A percentile compares a stretch with the other conserved stretches of the same genome.
These are phyloP conservation scores for Candida insectorum DNA, from an alignment of 805 yeast genomes.

Conservation along the genomic window DNA sequence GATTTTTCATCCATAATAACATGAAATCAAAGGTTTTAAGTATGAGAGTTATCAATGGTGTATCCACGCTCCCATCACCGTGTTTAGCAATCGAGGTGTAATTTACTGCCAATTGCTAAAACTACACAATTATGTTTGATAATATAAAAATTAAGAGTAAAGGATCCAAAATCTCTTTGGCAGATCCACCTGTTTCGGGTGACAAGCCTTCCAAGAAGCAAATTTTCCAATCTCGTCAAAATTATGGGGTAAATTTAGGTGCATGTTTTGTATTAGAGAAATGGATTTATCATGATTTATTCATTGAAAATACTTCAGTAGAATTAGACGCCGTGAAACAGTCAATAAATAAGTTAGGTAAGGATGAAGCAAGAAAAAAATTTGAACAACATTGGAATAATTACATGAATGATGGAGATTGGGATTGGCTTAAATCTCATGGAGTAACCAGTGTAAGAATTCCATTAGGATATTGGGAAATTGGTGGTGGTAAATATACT, in stretches of 20 bases:
- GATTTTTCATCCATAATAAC: too few relatives aligned
- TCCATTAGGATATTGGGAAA: constrained; percentile 90
- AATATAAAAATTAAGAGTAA: constrained; percentile 31
- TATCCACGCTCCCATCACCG: too few relatives aligned
- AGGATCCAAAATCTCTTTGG: constrained; percentile 10
- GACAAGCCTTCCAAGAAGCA: constrained; percentile 39
- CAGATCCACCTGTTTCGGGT: constrained; percentile 22
- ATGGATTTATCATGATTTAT: constrained; percentile 67
- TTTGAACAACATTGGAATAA: constrained; percentile 64
- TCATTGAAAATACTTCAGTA: constrained; percentile 50
- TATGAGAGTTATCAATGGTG: too few relatives aligned
- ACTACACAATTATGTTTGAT: constrained; percentile 21
- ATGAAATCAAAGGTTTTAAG: too few relatives aligned
- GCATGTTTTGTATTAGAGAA: constrained; percentile 75
- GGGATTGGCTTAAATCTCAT: constrained; percentile 65
- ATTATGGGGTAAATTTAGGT: constrained; percentile 86
- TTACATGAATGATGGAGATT: constrained; percentile 67
- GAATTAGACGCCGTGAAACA: constrained; percentile 73
- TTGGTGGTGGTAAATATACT: constrained; percentile 59
- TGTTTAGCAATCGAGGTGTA: too few relatives aligned
- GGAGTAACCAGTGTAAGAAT: constrained; percentile 81
- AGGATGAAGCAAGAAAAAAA: constrained; percentile 48
- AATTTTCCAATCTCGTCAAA: constrained; percentile 57
- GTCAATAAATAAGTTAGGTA: constrained; percentile 46
- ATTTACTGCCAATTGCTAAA: too few relatives aligned